These are phyloP conservation scores for Yarrowia yakushimensis DNA, from an alignment of 805 yeast species.

Conservation along the genomic window DNA sequence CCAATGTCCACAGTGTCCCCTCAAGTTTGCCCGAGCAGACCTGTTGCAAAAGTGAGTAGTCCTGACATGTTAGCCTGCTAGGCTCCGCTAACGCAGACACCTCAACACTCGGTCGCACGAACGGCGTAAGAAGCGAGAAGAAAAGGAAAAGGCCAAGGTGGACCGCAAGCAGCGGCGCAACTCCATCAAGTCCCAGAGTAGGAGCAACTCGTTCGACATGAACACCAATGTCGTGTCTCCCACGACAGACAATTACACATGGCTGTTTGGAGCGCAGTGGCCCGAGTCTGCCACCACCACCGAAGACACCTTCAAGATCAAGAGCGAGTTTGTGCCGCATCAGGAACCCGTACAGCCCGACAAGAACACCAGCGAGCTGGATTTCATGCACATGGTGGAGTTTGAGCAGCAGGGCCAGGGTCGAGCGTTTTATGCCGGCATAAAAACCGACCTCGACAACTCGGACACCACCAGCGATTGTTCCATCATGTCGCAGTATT, in stretches of 20 bases:
- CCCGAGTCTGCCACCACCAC: conserved; percentile 11
- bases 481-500: conserved; percentile 21
- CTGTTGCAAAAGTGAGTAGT: conserved; percentile 22
- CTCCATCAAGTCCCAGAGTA: conserved; percentile 14
- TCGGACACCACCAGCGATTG: conserved; percentile 20
- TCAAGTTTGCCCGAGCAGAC: conserved; percentile 25
- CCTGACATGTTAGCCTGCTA: no score
- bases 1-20: conserved; percentile 29
- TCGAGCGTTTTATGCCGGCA: conserved; percentile 7
- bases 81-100: neutral
- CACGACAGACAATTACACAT: conserved; percentile 19
- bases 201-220: conserved; percentile 13
- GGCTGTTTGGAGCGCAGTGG: conserved; percentile 21
- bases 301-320: conserved; percentile 21
- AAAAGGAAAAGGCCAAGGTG: conserved; percentile 1
- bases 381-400: conserved; percentile 23
- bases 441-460: conserved; percentile 18
- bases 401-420: conserved; percentile 23
- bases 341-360: neutral
- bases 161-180: conserved; percentile 13
- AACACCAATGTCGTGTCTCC: neutral
- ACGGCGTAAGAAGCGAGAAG: conserved; percentile 15
- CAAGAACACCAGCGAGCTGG: conserved; percentile 10
- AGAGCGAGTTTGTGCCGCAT: conserved; percentile 11
- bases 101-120: conserved; percentile 16